Conservation (phyloP, 2,329 filamentous ascomycete species). For the Capronia americana region DNA sequence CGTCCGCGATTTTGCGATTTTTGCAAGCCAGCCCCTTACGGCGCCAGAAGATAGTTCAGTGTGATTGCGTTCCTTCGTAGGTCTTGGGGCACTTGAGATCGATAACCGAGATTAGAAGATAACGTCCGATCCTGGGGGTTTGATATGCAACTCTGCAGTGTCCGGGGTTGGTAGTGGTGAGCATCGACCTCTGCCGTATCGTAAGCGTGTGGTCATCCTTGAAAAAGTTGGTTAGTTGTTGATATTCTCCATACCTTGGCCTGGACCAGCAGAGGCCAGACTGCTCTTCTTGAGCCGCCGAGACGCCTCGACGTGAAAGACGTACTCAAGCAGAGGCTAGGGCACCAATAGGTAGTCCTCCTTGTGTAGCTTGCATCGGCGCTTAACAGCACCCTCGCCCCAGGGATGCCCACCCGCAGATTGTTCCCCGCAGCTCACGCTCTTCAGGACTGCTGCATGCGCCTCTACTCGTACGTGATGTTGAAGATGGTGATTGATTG, state of each 20-base stretch:
- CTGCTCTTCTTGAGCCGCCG: background rate
- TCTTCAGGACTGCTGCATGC: background rate
- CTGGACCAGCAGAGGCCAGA: background rate
- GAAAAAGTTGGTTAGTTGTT: background rate
- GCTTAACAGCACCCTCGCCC: constrained; percentile 1
- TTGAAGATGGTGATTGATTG: background rate
- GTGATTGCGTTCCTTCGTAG: background rate
- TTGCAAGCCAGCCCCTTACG: too few species aligned
- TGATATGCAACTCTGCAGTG: background rate
- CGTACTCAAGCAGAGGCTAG: background rate
- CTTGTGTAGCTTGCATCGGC: constrained; percentile 1
- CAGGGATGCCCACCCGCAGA: background rate
- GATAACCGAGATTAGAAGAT: background rate
- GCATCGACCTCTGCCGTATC: background rate
- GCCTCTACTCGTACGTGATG: background rate
- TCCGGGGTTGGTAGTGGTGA: background rate
- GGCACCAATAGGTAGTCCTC: constrained; percentile 1
- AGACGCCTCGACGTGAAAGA: background rate
- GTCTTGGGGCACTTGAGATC: background rate
- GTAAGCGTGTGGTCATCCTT: background rate
- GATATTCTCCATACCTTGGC: background rate
- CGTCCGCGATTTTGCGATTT: background rate
- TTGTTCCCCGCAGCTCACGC: constrained; percentile 7
- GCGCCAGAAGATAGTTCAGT: background rate
- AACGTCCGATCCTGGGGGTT: background rate